Conservation (phyloP, 768 basidiomycete genomes). For the Boletus pseudo-olivaceus region DNA sequence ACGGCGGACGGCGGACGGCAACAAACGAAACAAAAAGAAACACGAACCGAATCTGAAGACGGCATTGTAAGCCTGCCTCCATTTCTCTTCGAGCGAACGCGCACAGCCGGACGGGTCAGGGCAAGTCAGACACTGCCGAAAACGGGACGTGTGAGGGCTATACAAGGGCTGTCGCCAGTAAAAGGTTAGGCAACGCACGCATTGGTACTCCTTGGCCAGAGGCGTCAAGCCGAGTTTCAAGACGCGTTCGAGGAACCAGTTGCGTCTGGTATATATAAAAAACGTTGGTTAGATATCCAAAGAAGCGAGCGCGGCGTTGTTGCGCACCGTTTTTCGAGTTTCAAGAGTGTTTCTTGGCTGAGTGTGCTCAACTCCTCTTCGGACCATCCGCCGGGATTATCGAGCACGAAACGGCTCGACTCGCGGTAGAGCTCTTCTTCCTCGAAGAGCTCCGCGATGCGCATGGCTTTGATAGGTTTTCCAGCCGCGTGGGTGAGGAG, state of each 20-base stretch:
- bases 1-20: neutral
- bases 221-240: slow-evolving; percentile 85
- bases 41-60: slow-evolving; percentile 77
- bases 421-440: slow-evolving; percentile 91
- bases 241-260: slow-evolving; percentile 94
- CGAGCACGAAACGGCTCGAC: slow-evolving; percentile 86
- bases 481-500: slow-evolving; percentile 91
- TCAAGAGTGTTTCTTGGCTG: slow-evolving; percentile 76
- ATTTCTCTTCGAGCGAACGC: slow-evolving; percentile 85
- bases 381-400: slow-evolving; percentile 85
- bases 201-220: slow-evolving; percentile 93
- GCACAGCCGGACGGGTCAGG: slow-evolving; percentile 80
- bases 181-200: slow-evolving; percentile 47
- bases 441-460: slow-evolving; percentile 86
- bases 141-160: neutral
- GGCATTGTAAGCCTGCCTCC: slow-evolving; percentile 83
- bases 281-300: neutral
- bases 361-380: slow-evolving; percentile 81
- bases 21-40: neutral
- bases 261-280: slow-evolving; percentile 49
- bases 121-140: slow-evolving; percentile 70
- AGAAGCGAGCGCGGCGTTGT: neutral
- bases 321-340: slow-evolving; percentile 78
- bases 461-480: slow-evolving; percentile 88
- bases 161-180: neutral